Conservation (phyloP, 257 asterid genomes). For the Solanum arcanum region DNA sequence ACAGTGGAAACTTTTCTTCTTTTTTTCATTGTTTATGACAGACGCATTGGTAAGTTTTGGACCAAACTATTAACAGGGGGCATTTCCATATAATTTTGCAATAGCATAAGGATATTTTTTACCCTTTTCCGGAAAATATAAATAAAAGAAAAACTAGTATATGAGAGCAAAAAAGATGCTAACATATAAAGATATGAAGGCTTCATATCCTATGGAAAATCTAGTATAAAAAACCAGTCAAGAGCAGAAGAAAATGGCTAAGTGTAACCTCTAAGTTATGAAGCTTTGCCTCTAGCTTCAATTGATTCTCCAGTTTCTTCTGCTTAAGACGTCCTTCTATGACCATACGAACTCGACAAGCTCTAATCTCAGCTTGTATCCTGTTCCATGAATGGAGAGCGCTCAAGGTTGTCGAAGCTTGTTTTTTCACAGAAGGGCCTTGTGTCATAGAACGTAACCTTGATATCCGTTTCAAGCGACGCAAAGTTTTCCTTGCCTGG, state of each 20-base stretch:
- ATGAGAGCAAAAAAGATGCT: neutral
- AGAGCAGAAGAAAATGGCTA: neutral
- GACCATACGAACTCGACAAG: slow-evolving; percentile 70
- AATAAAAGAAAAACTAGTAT: neutral
- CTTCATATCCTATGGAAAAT: neutral
- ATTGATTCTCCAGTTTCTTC: slow-evolving; percentile 66
- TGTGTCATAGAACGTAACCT: slow-evolving; percentile 48
- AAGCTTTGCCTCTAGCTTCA: slow-evolving; percentile 82
- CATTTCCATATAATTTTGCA: neutral
- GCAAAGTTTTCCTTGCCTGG: slow-evolving; percentile 62
- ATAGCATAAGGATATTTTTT: neutral
- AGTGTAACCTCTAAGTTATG: slow-evolving; percentile 67
- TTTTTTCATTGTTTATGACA: neutral
- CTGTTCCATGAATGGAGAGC: slow-evolving; percentile 72
- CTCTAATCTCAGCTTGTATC: slow-evolving; percentile 59
- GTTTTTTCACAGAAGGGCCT: slow-evolving; percentile 50
- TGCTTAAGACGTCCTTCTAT: slow-evolving; percentile 61
- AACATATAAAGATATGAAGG: neutral
- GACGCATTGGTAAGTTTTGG: neutral
- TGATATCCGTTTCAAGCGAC: slow-evolving; percentile 32
- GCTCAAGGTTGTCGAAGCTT: slow-evolving; percentile 53
- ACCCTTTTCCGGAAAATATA: neutral
- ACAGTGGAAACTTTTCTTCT: neutral
- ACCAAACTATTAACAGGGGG: neutral
- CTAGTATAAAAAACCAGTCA: neutral